phyloP scores from a whole-genome alignment of 2,329 filamentous ascomycete species.

The Thielaviopsis euricoi region DNA sequence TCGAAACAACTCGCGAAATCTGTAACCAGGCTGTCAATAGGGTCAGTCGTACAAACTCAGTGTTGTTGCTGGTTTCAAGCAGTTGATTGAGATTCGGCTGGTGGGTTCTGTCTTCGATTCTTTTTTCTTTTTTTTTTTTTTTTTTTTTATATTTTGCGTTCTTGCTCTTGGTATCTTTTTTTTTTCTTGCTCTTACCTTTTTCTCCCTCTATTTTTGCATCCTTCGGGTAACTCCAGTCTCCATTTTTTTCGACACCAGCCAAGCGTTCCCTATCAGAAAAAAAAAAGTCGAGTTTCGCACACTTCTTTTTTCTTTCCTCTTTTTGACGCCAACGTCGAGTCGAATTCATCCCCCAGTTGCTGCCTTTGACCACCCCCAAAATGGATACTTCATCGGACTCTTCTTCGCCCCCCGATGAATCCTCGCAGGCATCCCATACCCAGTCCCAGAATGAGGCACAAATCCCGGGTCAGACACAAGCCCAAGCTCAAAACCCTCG shows the following conservation, averaged over 20 bases:
- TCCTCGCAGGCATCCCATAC: not conserved
- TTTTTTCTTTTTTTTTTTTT: not conserved
- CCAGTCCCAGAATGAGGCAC: not conserved
- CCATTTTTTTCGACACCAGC: not conserved
- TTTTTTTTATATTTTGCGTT: not conserved
- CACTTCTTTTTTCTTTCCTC: not conserved
- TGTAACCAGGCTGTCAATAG: not conserved
- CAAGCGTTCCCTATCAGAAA: not conserved
- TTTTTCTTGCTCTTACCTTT: not conserved
- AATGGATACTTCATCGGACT: constrained; percentile 4
- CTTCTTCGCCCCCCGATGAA: not conserved
- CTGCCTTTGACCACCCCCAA: not conserved
- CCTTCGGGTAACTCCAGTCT: not conserved
- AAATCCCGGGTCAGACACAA: not conserved
- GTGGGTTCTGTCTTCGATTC: too few relatives aligned
- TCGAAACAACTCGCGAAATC: not conserved
- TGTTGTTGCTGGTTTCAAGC: not conserved
- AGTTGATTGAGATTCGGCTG: not conserved
- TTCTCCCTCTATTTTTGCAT: not conserved
- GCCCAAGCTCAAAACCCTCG: constrained; percentile 1
- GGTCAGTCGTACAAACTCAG: not conserved
- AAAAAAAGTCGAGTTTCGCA: not conserved
- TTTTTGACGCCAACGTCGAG: not conserved
- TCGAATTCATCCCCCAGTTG: not conserved
- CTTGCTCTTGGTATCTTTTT: not conserved